phyloP scores from a whole-genome alignment of 306 rosid genomes.

The Lupinus albus region DNA sequence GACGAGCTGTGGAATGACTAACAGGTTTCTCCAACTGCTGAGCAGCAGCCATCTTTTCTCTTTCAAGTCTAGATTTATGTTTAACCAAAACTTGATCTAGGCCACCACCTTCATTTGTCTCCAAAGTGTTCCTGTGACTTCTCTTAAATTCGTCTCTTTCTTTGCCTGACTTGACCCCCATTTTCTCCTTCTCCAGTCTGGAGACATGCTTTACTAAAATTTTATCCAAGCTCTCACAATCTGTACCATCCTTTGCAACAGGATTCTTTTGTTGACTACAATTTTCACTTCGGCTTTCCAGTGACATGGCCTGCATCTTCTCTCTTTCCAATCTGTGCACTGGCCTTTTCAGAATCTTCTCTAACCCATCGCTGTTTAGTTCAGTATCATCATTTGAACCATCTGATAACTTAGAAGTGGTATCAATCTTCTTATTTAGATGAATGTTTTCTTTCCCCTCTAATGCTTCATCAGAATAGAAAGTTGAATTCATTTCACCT shows the following conservation, averaged over 20 bases:
- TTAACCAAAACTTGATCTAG: slow-evolving; percentile 69
- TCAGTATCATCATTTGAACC: slow-evolving; percentile 3
- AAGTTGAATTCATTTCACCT: slow-evolving; percentile 33
- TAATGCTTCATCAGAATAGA: slow-evolving; percentile 42
- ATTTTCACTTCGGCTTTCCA: slow-evolving; percentile 42
- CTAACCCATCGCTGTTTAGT: slow-evolving; percentile 55
- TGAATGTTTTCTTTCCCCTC: slow-evolving; percentile 67
- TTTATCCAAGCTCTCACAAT: slow-evolving; percentile 74
- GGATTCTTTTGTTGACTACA: slow-evolving; percentile 47
- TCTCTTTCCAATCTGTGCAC: slow-evolving; percentile 71
- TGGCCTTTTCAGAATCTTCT: slow-evolving; percentile 64
- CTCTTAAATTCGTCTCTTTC: slow-evolving; percentile 47
- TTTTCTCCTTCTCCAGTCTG: slow-evolving; percentile 76
- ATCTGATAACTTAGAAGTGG: slow-evolving; percentile 6
- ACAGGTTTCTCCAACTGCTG: slow-evolving; percentile 52
- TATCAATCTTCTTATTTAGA: slow-evolving; percentile 26
- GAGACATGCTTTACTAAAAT: slow-evolving; percentile 80
- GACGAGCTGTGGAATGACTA: slow-evolving; percentile 53
- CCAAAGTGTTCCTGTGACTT: slow-evolving; percentile 40
- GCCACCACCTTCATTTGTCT: slow-evolving; percentile 51
- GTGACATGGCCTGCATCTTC: slow-evolving; percentile 56
- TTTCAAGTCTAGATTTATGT: slow-evolving; percentile 76
- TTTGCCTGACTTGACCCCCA: slow-evolving; percentile 49
- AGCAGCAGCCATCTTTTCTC: slow-evolving; percentile 66
- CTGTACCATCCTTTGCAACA: slow-evolving; percentile 40